Evolutionary conservation across 768 basidiomycete genomes (phyloP).

Genomic region (Cystoderma amianthinum): DNA sequence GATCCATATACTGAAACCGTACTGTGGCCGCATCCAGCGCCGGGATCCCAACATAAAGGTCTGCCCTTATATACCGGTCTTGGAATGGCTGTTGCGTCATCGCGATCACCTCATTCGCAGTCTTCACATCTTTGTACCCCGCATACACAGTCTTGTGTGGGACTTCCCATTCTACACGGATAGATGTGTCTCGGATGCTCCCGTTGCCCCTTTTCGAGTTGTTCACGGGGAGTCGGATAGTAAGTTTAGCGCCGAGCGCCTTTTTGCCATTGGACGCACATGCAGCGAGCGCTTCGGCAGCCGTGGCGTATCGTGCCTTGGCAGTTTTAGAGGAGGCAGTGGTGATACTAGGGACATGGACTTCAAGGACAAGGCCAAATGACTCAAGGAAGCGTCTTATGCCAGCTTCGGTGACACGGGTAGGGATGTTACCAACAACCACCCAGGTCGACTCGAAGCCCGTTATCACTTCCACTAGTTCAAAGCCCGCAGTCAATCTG

Average conservation of each 20-base stretch:
- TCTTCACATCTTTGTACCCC: conserved; percentile 45
- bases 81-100: conserved; percentile 28
- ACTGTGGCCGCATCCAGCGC: conserved; percentile 55
- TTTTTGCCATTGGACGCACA: conserved; percentile 35
- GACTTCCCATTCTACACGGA: conserved; percentile 54
- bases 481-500: conserved; percentile 54
- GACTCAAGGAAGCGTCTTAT: conserved; percentile 30
- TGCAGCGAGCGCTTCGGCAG: conserved; percentile 47
- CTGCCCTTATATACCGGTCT: conserved; percentile 36
- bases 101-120: conserved; percentile 46
- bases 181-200: conserved; percentile 42
- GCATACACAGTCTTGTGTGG: conserved; percentile 52
- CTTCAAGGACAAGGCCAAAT: conserved; percentile 39
- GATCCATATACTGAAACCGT: conserved; percentile 48
- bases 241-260: conserved; percentile 30
- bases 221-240: conserved; percentile 38
- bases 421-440: conserved; percentile 43
- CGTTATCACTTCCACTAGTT: conserved; percentile 47
- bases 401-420: conserved; percentile 18
- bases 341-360: conserved; percentile 19
- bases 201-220: conserved; percentile 26
- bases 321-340: conserved; percentile 18
- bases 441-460: conserved; percentile 68
- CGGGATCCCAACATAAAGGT: conserved; percentile 49
- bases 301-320: conserved; percentile 39